These are phyloP conservation scores for Galeopsis tetrahit DNA, from an alignment of 257 asterid genomes.

Conservation along the genomic window DNA sequence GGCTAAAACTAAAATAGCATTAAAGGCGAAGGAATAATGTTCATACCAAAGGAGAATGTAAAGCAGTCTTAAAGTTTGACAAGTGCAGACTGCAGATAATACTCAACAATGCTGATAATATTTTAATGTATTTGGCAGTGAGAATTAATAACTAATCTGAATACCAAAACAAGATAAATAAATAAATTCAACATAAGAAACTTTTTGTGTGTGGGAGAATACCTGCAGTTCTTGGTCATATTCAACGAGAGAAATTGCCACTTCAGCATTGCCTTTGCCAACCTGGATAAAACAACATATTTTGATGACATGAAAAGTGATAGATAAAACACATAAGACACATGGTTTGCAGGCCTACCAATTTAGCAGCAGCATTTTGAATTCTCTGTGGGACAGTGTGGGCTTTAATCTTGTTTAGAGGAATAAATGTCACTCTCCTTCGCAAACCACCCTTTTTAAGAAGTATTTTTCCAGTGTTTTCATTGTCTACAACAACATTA, in stretches of 20 bases:
- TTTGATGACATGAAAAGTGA: constrained; percentile 18
- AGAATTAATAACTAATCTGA: constrained; percentile 23
- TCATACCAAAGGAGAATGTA: constrained; percentile 7
- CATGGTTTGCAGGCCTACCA: constrained; percentile 52
- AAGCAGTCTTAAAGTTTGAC: constrained; percentile 25
- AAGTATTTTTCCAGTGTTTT: constrained; percentile 84
- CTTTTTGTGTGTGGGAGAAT: constrained; percentile 33
- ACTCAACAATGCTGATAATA: constrained; percentile 10
- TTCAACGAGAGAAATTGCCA: constrained; percentile 94
- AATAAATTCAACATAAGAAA: constrained; percentile 22
- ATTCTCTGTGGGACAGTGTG: constrained; percentile 65
- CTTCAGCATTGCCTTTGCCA: constrained; percentile 93
- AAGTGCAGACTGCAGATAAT: constrained; percentile 23
- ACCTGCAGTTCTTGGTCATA: constrained; percentile 86
- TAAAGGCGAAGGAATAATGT: neutral
- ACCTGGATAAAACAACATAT: constrained; percentile 56
- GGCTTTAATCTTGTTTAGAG: constrained; percentile 85
- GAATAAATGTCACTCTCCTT: constrained; percentile 92
- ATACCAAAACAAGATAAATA: constrained; percentile 8
- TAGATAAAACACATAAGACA: constrained; percentile 20
- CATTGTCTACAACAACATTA: constrained; percentile 92
- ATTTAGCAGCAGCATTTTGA: constrained; percentile 72
- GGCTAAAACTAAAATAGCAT: constrained; percentile 16
- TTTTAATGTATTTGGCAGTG: constrained; percentile 10
- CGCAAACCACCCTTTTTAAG: constrained; percentile 85